Evolutionary conservation across 2,329 filamentous ascomycete species (phyloP).

Genomic region (Coniochaeta prunicola): DNA sequence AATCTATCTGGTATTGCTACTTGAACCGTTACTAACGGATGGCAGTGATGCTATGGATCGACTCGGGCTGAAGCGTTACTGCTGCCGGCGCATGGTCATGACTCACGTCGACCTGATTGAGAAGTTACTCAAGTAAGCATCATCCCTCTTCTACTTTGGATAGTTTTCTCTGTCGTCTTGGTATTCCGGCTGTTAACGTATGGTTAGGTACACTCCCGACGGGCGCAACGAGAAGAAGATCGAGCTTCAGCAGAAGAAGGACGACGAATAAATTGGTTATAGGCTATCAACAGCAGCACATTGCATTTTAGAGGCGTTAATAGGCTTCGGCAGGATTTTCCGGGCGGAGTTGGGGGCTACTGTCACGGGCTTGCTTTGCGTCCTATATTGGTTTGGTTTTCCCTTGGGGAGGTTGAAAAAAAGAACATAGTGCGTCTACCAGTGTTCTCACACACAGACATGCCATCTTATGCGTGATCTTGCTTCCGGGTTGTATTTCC

Average conservation of each 20-base stretch:
- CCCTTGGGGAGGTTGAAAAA: neutral
- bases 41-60: slow-evolving; percentile 90
- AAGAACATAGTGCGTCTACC: too few relatives aligned
- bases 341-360: neutral
- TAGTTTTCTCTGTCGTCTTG: neutral
- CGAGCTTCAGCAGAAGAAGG: slow-evolving; percentile 21
- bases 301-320: slow-evolving; percentile 1
- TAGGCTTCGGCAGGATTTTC: neutral
- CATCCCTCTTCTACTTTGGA: neutral
- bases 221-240: slow-evolving; percentile 58
- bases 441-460: too few relatives aligned
- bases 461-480: too few relatives aligned
- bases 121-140: slow-evolving; percentile 85
- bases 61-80: slow-evolving; percentile 90
- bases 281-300: neutral
- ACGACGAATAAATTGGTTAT: neutral
- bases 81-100: slow-evolving; percentile 99
- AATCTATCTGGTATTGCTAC: neutral
- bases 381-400: neutral
- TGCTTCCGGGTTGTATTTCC: too few relatives aligned
- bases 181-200: neutral
- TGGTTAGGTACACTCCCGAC: slow-evolving; percentile 50
- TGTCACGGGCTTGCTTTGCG: neutral
- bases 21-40: slow-evolving; percentile 16
- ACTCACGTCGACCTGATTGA: slow-evolving; percentile 98